Conservation (phyloP, 1,284 basidiomycete species). For the Mycena sp. region DNA sequence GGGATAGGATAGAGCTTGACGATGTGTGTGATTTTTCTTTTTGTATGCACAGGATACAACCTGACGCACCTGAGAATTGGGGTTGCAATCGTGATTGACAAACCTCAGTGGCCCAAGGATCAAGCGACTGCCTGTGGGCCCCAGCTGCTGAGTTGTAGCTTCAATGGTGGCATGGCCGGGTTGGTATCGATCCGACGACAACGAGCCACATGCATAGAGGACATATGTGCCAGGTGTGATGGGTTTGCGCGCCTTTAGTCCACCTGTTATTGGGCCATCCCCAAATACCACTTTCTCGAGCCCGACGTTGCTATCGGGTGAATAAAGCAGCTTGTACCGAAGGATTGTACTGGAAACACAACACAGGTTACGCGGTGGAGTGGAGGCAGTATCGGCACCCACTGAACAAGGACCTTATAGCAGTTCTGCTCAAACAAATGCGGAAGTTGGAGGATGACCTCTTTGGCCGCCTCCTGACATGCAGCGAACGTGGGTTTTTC, state of each 20-base stretch:
- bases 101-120: slow-evolving; percentile 18
- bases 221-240: slow-evolving; percentile 11
- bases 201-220: slow-evolving; percentile 11
- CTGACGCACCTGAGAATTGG: slow-evolving; percentile 10
- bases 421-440: not conserved
- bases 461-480: slow-evolving; percentile 19
- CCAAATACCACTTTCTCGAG: slow-evolving; percentile 16
- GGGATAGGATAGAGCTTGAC: slow-evolving; percentile 21
- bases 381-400: not conserved
- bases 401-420: slow-evolving; percentile 17
- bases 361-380: not conserved
- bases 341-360: not conserved
- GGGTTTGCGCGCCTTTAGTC: slow-evolving; percentile 3
- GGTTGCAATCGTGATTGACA: slow-evolving; percentile 16
- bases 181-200: slow-evolving; percentile 11
- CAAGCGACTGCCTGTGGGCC: slow-evolving; percentile 12
- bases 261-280: slow-evolving; percentile 3
- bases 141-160: slow-evolving; percentile 16
- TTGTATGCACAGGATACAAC: not conserved
- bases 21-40: not conserved
- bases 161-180: slow-evolving; percentile 18
- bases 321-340: slow-evolving; percentile 15
- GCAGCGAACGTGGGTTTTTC: not conserved
- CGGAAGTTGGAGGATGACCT: not conserved
- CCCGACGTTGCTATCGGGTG: slow-evolving; percentile 9